Evolutionary conservation across 495 filamentous ascomycete genomes (phyloP), one percentile per base, ranked within the genome.

Genomic region (Trichoderma reesei): DNA sequence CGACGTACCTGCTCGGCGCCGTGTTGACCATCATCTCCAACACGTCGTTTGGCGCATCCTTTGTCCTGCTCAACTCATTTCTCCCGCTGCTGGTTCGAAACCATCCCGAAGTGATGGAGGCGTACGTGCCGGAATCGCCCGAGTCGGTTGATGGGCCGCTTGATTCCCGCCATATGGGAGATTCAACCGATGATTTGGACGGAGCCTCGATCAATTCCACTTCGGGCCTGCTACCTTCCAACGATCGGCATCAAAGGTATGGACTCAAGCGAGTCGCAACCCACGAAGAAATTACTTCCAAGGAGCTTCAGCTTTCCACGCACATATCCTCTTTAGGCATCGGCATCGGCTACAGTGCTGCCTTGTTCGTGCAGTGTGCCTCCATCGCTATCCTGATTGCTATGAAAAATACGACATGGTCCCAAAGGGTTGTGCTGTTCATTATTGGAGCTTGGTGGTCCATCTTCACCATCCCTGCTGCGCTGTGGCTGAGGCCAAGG

Each of bases 381-480:
- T 86, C 86, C 60, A 93, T 96, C 60, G 67, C 86, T 10, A 82
- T 95, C 31, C 79, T 95, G 7, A 73, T 90, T 16, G 67, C 75
- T 36, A 88, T 87, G 67, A 80, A 83, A n/a, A 89, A 88, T 63
- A 88, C 88, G 10, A 89, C 87, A 0, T 87, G 89, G 75, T 88
- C 87, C 3, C 81, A 94, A 61, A 87, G 92, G 41, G 76, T 96
- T 38, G 90, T 92, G 3, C 81, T 98, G 10, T 92, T 95, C 70
- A 71, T 91, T 44, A 86, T 97, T 61, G 94, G 94, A 14, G 73
- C 86, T n/a, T 98, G 94, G 94, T 98, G 94, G 94, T 86, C 94
- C 62, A 62, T 85, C 41, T 98, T 98, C 69, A 93, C 92, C 11
- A 85, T 97, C 62, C 94, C 94, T 3, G 90, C 92, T 8, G 88